Conservation (phyloP, 768 basidiomycete species). For the Termitomyces bulborhizus region DNA sequence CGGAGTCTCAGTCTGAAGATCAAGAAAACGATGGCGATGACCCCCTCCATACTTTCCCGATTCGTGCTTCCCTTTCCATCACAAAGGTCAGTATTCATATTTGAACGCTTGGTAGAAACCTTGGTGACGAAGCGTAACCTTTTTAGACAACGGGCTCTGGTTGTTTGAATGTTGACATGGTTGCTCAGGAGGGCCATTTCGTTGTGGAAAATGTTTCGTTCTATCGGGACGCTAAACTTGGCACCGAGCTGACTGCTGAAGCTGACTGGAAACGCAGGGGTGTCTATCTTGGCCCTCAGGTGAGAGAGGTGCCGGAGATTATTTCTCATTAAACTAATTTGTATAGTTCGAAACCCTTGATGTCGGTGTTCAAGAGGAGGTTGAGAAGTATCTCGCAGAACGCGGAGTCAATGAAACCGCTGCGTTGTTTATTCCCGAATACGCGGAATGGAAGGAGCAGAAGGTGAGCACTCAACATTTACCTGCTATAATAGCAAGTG, state of each 20-base stretch:
- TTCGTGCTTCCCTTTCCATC: slow-evolving; percentile 77
- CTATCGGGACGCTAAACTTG: slow-evolving; percentile 69
- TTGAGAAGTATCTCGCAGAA: slow-evolving; percentile 85
- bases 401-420: slow-evolving; percentile 81
- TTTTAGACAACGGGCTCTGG: slow-evolving; percentile 47
- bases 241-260: slow-evolving; percentile 75
- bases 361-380: slow-evolving; percentile 79
- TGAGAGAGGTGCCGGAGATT: slow-evolving; percentile 20
- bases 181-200: slow-evolving; percentile 75
- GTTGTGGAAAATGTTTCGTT: slow-evolving; percentile 86
- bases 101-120: not conserved
- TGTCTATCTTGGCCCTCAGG: slow-evolving; percentile 88
- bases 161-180: slow-evolving; percentile 72
- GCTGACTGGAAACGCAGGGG: slow-evolving; percentile 93
- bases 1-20: slow-evolving; percentile 23
- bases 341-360: slow-evolving; percentile 86
- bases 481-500: not conserved
- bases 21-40: slow-evolving; percentile 16
- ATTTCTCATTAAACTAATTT: not conserved
- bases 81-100: slow-evolving; percentile 55
- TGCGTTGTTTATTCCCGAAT: slow-evolving; percentile 85
- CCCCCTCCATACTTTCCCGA: slow-evolving; percentile 48
- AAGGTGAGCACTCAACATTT: slow-evolving; percentile 44
- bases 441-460: slow-evolving; percentile 89
- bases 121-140: not conserved